Base-by-base conservation (phyloP, 129 eudicot species). In the Deinandra increscens region DNA sequence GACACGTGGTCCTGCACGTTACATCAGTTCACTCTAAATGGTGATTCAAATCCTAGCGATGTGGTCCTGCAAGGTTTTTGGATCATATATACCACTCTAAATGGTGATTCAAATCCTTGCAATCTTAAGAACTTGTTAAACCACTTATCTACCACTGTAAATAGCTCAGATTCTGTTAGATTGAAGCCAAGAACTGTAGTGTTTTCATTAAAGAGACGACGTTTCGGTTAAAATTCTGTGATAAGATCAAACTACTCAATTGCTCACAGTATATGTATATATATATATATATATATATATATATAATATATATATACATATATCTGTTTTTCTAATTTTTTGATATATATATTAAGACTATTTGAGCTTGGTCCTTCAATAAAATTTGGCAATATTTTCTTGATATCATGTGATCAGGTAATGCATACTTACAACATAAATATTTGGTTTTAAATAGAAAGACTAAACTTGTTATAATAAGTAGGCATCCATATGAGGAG, bases 401-500 rank as follows among this genome's bases (percentile, higher is more conserved):
- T 53, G 6, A 3, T 34, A 53, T 22, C 20, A 22, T 53, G 33
- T 53, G 60, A 53, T 9, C 14, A 53, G 34, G 38, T n/a, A 37
- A 56, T 56, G 11, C 38, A 56, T 22, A 17, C 46, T 46, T 56
- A 70, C 31, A 42, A 68, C n/a, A 66, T 19, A 37, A 18, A 9
- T 7, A 22, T 1, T 45, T 56, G 48, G 36, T 65, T 15, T 14
- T 29, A 55, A 33, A 20, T 64, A 15, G 9, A 65, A 48, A 22
- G 56, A 49, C 37, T 49, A 65, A 86, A 94, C 94, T 89, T 94
- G 81, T 89, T 84, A 78, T 89, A 89, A 60, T 89, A 89, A 3
- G 96, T 89, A 60, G 96, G 96, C 96, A 89, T 89, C 98, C 96
- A 89, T 18, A 94, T 89, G 38, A 89, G 90, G 39, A 89, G 84